phyloP scores from a whole-genome alignment of 805 yeast genomes.

The Candida insectalens region DNA sequence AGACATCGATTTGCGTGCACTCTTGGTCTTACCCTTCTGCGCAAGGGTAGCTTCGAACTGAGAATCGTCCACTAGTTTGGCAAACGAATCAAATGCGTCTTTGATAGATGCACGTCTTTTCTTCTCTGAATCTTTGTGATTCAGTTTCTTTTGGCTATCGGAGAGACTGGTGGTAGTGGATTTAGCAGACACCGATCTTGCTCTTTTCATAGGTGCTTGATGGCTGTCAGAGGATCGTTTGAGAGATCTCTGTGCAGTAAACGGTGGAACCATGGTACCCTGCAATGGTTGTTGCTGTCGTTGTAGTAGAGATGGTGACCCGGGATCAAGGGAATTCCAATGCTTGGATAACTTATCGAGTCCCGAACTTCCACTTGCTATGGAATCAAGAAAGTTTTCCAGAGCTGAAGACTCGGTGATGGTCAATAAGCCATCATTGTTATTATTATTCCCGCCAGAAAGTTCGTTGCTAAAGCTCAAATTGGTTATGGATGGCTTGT shows the following conservation, averaged over 20 bases:
- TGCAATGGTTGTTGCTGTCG: background rate
- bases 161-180: slow-evolving; percentile 8
- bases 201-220: too few relatives aligned
- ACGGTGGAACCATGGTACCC: too few relatives aligned
- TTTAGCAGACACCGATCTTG: background rate
- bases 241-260: too few relatives aligned
- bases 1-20: slow-evolving; percentile 12
- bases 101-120: slow-evolving; percentile 27
- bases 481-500: too few relatives aligned
- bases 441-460: too few relatives aligned
- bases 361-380: slow-evolving; percentile 22
- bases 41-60: slow-evolving; percentile 6
- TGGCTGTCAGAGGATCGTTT: too few relatives aligned
- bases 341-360: slow-evolving; percentile 19
- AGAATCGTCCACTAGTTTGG: slow-evolving; percentile 12
- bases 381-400: slow-evolving; percentile 26
- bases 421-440: too few relatives aligned
- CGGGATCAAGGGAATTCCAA: slow-evolving; percentile 25
- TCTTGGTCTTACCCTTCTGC: slow-evolving; percentile 3
- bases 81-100: slow-evolving; percentile 26
- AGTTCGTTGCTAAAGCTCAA: too few relatives aligned
- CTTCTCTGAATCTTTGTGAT: slow-evolving; percentile 31
- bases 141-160: slow-evolving; percentile 24
- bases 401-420: slow-evolving; percentile 25
- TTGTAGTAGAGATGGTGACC: background rate